These are phyloP conservation scores for Botrytis pseudocinerea DNA, from an alignment of 2,329 filamentous ascomycete genomes.

Conservation along the genomic window DNA sequence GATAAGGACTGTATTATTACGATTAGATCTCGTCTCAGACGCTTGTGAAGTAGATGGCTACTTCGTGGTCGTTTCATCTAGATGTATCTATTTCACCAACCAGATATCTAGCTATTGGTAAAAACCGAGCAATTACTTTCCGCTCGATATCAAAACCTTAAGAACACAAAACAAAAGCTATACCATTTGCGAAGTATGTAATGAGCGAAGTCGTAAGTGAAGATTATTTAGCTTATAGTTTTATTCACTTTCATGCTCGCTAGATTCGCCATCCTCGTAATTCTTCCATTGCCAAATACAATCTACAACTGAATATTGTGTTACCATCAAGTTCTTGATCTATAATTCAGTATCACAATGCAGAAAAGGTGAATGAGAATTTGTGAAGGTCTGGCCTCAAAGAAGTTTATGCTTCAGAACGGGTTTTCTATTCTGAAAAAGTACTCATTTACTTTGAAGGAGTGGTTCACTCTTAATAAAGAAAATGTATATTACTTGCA, in stretches of 20 bases:
- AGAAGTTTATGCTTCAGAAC: background rate
- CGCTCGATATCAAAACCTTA: background rate
- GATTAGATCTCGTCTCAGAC: background rate
- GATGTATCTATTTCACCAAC: background rate
- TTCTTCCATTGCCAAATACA: background rate
- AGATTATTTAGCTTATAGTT: background rate
- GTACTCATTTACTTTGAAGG: background rate
- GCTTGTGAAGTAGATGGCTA: background rate
- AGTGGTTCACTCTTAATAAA: background rate
- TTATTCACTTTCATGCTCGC: background rate
- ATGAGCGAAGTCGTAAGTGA: background rate
- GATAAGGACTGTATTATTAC: rapidly evolving
- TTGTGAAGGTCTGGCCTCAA: background rate
- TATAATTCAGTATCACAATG: background rate
- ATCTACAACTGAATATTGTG: background rate
- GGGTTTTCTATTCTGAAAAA: too few relatives aligned
- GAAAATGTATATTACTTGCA: background rate
- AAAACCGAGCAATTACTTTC: background rate
- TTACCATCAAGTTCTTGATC: background rate
- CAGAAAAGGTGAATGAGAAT: background rate
- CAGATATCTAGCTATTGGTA: background rate
- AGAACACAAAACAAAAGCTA: background rate
- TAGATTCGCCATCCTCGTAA: background rate
- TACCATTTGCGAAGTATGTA: background rate
- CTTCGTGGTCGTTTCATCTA: background rate